Conservation (phyloP, 306 rosid genomes). For the Prunus mongolica region DNA sequence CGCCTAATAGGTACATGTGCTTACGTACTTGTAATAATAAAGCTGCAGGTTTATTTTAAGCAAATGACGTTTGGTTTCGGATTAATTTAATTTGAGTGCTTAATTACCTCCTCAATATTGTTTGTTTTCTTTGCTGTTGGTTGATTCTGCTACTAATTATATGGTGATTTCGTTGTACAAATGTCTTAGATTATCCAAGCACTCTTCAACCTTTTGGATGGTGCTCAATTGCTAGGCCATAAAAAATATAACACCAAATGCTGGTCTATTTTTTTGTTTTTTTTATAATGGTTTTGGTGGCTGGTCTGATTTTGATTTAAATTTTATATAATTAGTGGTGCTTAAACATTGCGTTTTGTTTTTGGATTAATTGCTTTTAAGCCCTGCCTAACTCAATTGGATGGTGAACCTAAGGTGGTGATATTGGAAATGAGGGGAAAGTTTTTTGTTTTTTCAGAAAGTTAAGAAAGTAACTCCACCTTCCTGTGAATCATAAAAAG, state of each 20-base stretch:
- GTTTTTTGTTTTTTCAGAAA: too few species aligned
- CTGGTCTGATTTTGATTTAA: neutral
- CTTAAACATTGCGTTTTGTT: neutral
- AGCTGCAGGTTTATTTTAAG: slow-evolving; percentile 25
- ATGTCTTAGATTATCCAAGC: slow-evolving; percentile 1
- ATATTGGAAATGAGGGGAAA: too few species aligned
- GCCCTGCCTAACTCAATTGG: neutral
- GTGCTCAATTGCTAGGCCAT: neutral
- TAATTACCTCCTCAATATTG: slow-evolving; percentile 9
- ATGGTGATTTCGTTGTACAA: neutral
- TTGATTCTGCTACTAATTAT: neutral
- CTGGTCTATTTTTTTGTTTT: neutral
- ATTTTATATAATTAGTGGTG: neutral
- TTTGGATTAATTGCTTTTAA: neutral
- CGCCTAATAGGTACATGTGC: slow-evolving; percentile 34
- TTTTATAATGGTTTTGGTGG: neutral
- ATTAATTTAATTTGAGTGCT: slow-evolving; percentile 19
- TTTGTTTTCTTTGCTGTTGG: neutral
- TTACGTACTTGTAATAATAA: slow-evolving; percentile 45
- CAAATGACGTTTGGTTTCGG: slow-evolving; percentile 9
- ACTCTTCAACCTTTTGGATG: neutral
- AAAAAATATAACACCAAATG: neutral
- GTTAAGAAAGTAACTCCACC: too few species aligned
- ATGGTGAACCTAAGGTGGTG: neutral
- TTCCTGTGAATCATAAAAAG: too few species aligned